Evolutionary conservation across 345 rosid species (phyloP), one percentile per base, ranked within the genome.

Genomic region (Gossypium raimondii): DNA sequence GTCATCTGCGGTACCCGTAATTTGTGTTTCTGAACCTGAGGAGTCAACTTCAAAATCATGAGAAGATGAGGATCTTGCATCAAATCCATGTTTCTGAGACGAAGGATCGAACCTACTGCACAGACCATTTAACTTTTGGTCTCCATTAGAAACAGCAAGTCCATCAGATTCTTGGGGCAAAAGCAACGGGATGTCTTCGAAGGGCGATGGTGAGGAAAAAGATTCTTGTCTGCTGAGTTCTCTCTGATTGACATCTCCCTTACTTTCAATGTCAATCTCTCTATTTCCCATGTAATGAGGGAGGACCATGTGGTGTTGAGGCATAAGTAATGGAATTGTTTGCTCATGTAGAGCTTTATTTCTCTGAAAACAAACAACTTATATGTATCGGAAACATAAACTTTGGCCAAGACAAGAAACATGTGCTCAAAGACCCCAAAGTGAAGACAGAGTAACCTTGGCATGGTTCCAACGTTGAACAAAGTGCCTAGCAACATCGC

Each of bases 381-480:
- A 67, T 5, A 24, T 18, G 50, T 38, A 43, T 78, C 45, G 80
- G 74, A 74, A 65, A 60, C 75, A 16, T 22, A 34, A 45, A 43
- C 47, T 64, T 68, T 48, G 20, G 0, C 24, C 13, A 16, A 67
- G 2, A 63, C 10, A 11, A 43, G 57, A 69, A 14, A 22, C 22
- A 2, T 20, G 57, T 43, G 38, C 66, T 20, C 4, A 3, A 65
- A 64, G 50, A 64, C 10, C 8, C 9, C 1, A 3, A 44, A n/a
- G 12, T 61, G 52, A 3, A 64, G 50, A 59, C 1, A 69, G 18
- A 71, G 65, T 73, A 78, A 92, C 97, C 97, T 92, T 94, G 13
- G 98, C 97, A 82, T 94, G 97, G 77, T 94, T 94, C 98, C 98
- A 94, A 44, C 98, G 87, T 76, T 91, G 98, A 76, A 94, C 92